Evolutionary conservation across 2,329 filamentous ascomycete genomes (phyloP), one percentile per base, ranked within the genome.

Genomic region (Venturia nashicola): DNA sequence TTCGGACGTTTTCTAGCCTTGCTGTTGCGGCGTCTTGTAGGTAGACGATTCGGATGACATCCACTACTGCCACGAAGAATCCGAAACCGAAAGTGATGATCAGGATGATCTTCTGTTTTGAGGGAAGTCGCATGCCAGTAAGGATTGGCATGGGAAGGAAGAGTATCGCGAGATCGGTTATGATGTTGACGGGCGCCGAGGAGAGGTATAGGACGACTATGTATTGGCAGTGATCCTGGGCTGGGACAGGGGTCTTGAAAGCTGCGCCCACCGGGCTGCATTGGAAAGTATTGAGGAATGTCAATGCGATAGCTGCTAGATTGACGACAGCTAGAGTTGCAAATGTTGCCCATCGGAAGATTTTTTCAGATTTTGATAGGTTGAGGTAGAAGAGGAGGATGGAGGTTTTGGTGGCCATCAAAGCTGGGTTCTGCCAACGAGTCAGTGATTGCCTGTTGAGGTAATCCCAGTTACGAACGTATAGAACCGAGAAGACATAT

Each of bases 401-500:
- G n/a, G 91, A 95, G 0, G 90, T 91, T 76, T 97, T 97, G 61
- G 90, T 91, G 2, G 88, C 86, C 90, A 96, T 95, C 64, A 96
- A 80, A 3, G 90, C 88, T 14, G 91, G 91, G 71, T 96, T 95
- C 86, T 92, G 70, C n/a, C 36, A 12, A 57, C 51, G 14, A 36
- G 32, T 57, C 27, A 57, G 51, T 57, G 36, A 8, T 57, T 57
- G 40, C 66, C 61, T 60, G 12, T 43, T 62, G 16, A 57, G 61
- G 48, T 16, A 60, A 18, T 51, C 1, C 18, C 60, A 5, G 27
- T 66, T 23, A 51, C 78, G 66, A 72, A 83, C 77, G 73, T 86
- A 86, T 61, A 87, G 75, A 34, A 86, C 81, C 20, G 81, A 82
- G 69, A 86, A 85, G 60, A 77, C 80, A 75, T 85, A 86, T 69